Evolutionary conservation across 495 filamentous ascomycete species (phyloP), one percentile per base, ranked within the genome.

Genomic region (Trichoderma parareesei): DNA sequence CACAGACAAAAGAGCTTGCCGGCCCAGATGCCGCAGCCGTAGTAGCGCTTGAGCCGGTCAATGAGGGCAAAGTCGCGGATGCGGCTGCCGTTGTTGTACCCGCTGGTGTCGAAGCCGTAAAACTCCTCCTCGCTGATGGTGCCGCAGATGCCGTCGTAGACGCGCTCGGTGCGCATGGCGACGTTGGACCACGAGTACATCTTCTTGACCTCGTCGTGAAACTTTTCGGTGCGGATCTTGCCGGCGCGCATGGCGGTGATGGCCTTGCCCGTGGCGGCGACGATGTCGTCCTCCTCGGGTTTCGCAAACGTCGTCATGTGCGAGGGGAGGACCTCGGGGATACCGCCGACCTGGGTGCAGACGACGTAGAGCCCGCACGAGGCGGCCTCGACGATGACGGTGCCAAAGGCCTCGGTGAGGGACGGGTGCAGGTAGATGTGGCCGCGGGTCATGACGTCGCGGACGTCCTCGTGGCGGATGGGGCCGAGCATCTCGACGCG

Each of bases 161-260:
- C 95, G 1, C 95, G 82, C 72, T 98, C 94, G 1, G 94, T 97
- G 41, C 94, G 87, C 67, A 87, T 81, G 0, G 94, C 94, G 1
- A 98, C 92, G 73, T 98, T 91, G 3, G 90, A 93, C 94, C 94
- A 98, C 0, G 88, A 92, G 76, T 98, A 98, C 94, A 98, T 97
- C 71, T 86, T 87, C 75, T 95, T 95, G 55, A 98, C 94, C 74
- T 96, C 87, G 64, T 96, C 93, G 71, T 98, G 94, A 71, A 98
- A 98, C 37, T 88, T 84, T 71, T 97, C 93, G 3, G 95, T 96
- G 61, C 91, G 87, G 20, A 98, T 87, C 69, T 88, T 87, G 69
- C 91, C 92, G 11, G 85, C 87, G n/a, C 91, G 83, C 42, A 97
- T 78, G 7, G 85, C 85, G 0, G 84, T 85, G 67, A 97, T 96